These are phyloP conservation scores for Cyberlindnera bimundalis DNA, from an alignment of 805 yeast genomes.

Conservation along the genomic window DNA sequence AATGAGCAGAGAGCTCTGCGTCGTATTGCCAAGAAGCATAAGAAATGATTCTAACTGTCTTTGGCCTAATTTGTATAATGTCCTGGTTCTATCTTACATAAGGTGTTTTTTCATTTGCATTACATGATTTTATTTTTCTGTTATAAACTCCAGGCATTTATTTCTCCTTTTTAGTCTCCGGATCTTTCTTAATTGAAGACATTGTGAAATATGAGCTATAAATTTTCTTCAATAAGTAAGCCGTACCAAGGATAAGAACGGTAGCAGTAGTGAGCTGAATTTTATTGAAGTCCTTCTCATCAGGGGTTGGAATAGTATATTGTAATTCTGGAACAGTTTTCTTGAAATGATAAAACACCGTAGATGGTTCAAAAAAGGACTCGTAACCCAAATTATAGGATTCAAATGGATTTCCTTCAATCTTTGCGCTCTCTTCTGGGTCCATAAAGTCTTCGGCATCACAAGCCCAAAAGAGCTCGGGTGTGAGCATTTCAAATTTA, in stretches of 20 bases:
- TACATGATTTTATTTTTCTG: neutral
- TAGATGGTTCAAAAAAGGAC: conserved; percentile 42
- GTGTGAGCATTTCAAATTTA: conserved; percentile 31
- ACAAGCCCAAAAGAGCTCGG: conserved; percentile 51
- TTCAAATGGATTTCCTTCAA: conserved; percentile 37
- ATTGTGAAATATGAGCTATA: conserved; percentile 5
- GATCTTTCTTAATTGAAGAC: neutral
- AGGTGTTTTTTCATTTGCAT: neutral
- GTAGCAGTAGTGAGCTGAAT: conserved; percentile 36
- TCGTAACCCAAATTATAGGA: conserved; percentile 41
- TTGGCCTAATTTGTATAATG: no score
- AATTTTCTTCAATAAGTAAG: conserved; percentile 31
- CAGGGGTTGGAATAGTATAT: conserved; percentile 43
- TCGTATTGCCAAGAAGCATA: conserved; percentile 84
- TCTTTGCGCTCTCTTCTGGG: conserved; percentile 22
- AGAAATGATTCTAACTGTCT: conserved; percentile 45
- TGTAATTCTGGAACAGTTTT: conserved; percentile 9
- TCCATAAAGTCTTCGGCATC: conserved; percentile 28
- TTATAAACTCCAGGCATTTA: no score
- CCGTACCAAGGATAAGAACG: conserved; percentile 33
- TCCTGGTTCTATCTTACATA: no score
- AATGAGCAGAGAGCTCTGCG: conserved; percentile 92
- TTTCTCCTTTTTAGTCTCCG: conserved; percentile 4
- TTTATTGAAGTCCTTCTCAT: conserved; percentile 26
- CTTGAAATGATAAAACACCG: conserved; percentile 37